Evolutionary conservation across 2,329 filamentous ascomycete genomes (phyloP).

Genomic region (Colletotrichum somersetense): DNA sequence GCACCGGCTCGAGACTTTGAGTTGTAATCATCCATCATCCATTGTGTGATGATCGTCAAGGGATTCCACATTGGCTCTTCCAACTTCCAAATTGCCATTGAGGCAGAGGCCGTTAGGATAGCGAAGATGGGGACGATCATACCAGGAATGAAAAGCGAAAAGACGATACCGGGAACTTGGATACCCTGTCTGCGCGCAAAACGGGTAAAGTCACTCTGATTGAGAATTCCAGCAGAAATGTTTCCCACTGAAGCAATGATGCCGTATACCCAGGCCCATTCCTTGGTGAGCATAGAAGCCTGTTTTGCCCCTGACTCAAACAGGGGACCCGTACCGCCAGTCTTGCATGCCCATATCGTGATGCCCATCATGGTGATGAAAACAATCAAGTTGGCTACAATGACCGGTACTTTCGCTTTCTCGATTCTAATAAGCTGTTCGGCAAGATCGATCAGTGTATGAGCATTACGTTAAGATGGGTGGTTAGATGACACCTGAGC

Average conservation of each 20-base stretch:
- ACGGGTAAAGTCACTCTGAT: slow-evolving; percentile 49
- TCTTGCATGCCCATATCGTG: slow-evolving; percentile 61
- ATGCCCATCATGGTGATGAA: slow-evolving; percentile 61
- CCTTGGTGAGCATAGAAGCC: slow-evolving; percentile 41
- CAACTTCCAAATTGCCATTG: slow-evolving; percentile 47
- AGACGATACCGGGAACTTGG: slow-evolving; percentile 46
- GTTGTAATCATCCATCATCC: slow-evolving; percentile 47
- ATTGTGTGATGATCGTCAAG: slow-evolving; percentile 46
- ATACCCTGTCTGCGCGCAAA: slow-evolving; percentile 44
- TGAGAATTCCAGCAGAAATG: slow-evolving; percentile 48
- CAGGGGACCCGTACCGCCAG: slow-evolving; percentile 58
- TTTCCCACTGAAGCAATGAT: slow-evolving; percentile 48
- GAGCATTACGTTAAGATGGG: too few species aligned
- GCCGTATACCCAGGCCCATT: slow-evolving; percentile 50
- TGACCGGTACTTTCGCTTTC: slow-evolving; percentile 62
- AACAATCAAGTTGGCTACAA: slow-evolving; percentile 58
- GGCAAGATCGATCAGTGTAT: neutral
- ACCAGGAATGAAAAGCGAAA: slow-evolving; percentile 47
- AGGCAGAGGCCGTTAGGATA: slow-evolving; percentile 46
- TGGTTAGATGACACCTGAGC: neutral
- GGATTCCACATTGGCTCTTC: slow-evolving; percentile 46
- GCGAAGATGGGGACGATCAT: slow-evolving; percentile 47
- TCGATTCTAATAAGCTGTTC: slow-evolving; percentile 57
- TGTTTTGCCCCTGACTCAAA: slow-evolving; percentile 49
- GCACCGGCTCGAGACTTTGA: slow-evolving; percentile 46